These are phyloP conservation scores for Spiromastix sp. DNA, from an alignment of 2,329 filamentous ascomycete genomes.

Conservation along the genomic window DNA sequence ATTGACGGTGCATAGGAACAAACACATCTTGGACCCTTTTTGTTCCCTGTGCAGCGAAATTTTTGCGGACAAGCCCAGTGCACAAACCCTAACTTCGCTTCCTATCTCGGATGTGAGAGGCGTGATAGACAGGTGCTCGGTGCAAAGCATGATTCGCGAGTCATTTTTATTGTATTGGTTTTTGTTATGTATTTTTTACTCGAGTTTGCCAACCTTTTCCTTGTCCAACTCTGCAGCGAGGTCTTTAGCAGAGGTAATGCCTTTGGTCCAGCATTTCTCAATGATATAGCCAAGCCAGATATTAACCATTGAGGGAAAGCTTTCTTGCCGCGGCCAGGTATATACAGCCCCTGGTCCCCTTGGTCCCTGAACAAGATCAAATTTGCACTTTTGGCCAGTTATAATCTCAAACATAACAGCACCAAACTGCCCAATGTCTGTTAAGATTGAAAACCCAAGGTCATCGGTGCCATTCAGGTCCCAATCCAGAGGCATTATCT, in stretches of 20 bases:
- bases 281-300: slow-evolving; percentile 5
- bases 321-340: background rate
- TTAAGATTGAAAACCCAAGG: slow-evolving; percentile 9
- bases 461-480: slow-evolving; percentile 7
- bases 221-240: slow-evolving; percentile 12
- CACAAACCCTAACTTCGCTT: too few species aligned
- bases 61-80: too few species aligned
- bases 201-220: slow-evolving; percentile 4
- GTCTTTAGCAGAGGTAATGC: slow-evolving; percentile 10
- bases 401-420: slow-evolving; percentile 7
- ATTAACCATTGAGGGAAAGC: slow-evolving; percentile 1
- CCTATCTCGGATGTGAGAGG: too few species aligned
- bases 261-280: slow-evolving; percentile 3
- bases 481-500: slow-evolving; percentile 5
- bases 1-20: too few species aligned
- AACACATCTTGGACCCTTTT: too few species aligned
- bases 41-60: too few species aligned
- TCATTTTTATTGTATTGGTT: background rate
- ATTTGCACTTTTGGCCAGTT: slow-evolving; percentile 2
- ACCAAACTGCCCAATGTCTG: slow-evolving; percentile 10
- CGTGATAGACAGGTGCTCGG: too few species aligned
- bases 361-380: slow-evolving; percentile 5
- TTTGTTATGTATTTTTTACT: too few species aligned
- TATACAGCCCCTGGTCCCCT: background rate
- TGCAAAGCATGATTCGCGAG: too few species aligned